A percentile compares a stretch with the other conserved stretches of the same genome.
phyloP scores from a whole-genome alignment of 257 asterid genomes.

The Solanum virginianum region DNA sequence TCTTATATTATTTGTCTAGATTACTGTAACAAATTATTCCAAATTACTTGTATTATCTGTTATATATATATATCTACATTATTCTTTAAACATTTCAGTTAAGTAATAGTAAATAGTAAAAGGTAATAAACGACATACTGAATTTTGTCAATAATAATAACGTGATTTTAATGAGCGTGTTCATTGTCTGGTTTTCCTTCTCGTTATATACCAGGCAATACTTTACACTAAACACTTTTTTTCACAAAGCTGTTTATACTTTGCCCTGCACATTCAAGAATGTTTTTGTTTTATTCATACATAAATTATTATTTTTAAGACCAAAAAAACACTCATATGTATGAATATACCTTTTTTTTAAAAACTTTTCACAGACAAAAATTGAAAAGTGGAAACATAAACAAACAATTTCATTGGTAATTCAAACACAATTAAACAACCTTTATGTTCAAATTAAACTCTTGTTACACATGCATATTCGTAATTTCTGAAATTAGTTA shows the following conservation, averaged over 20 bases:
- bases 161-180: not conserved
- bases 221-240: not conserved
- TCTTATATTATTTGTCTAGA: too few relatives aligned
- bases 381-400: not conserved
- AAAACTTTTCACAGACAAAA: not conserved
- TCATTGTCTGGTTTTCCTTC: not conserved
- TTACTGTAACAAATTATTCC: too few relatives aligned
- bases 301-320: not conserved
- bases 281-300: not conserved
- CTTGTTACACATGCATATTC: not conserved
- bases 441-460: not conserved
- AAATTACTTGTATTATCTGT: too few relatives aligned
- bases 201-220: not conserved
- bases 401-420: not conserved
- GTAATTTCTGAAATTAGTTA: not conserved
- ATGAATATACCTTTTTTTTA: not conserved
- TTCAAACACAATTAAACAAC: not conserved
- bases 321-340: not conserved
- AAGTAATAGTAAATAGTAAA: too few relatives aligned
- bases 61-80: too few relatives aligned
- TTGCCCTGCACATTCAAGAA: not conserved
- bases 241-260: not conserved
- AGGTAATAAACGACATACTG: not conserved
- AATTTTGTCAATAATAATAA: not conserved
- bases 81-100: too few relatives aligned